Conservation (phyloP, 179 eudicot genomes). For the Carnegiea gigantea region DNA sequence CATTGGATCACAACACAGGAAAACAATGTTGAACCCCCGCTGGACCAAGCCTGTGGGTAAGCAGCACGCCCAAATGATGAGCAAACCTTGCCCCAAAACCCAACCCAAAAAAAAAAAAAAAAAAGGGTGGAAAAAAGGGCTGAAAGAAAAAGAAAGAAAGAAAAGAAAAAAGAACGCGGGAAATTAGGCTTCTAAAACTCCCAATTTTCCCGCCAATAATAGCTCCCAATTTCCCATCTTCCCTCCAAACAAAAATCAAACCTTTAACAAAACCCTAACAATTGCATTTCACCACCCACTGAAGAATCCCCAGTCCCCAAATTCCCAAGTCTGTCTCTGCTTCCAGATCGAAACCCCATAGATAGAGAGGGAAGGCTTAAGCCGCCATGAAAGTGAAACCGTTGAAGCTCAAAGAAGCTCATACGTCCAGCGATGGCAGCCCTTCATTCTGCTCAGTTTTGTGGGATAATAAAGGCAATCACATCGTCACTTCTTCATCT, state of each 20-base stretch:
- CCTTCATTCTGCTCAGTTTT: constrained; percentile 59
- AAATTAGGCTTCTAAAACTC: constrained; percentile 9
- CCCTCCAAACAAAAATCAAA: constrained; percentile 15
- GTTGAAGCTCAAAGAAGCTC: constrained; percentile 81
- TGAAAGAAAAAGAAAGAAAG: neutral
- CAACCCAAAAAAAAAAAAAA: neutral
- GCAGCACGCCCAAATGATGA: too few species aligned
- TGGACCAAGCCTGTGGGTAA: too few species aligned
- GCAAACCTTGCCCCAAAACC: too few species aligned
- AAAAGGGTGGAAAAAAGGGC: neutral
- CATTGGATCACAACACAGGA: too few species aligned
- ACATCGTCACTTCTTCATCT: constrained; percentile 76
- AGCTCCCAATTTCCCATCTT: neutral
- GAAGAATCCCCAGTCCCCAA: neutral
- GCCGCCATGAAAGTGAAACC: constrained; percentile 62
- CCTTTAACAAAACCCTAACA: constrained; percentile 20
- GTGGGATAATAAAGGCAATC: constrained; percentile 61
- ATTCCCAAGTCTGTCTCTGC: neutral
- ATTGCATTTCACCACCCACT: constrained; percentile 1
- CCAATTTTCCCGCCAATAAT: constrained; percentile 21
- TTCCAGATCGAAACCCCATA: too few species aligned
- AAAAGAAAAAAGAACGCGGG: neutral
- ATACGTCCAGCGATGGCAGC: constrained; percentile 46
- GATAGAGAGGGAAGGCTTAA: neutral
- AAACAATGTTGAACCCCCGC: too few species aligned